These are phyloP conservation scores for Plenodomus tracheiphilus DNA, from an alignment of 2,329 filamentous ascomycete genomes.

Conservation along the genomic window DNA sequence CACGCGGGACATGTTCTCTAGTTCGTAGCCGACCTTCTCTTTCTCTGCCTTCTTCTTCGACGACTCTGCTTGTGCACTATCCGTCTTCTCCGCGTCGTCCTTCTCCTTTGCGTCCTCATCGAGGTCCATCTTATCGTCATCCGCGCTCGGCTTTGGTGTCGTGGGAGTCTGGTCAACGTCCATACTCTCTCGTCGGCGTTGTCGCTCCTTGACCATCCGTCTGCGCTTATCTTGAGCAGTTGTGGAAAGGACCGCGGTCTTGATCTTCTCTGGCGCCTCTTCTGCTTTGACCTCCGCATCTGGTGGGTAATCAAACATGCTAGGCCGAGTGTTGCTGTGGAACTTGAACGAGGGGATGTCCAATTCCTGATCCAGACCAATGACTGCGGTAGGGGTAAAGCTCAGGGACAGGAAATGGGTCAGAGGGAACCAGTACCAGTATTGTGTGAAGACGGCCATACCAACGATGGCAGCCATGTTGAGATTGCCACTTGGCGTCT, in stretches of 20 bases:
- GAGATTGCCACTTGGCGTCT: conserved; percentile 96
- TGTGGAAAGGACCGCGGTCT: conserved; percentile 93
- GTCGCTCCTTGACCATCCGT: conserved; percentile 90
- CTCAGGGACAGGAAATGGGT: conserved; percentile 95
- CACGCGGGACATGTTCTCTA: conserved; percentile 96
- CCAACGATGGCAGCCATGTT: conserved; percentile 99
- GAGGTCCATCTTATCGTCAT: conserved; percentile 83
- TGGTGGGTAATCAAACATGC: conserved; percentile 96
- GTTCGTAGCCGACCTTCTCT: conserved; percentile 94
- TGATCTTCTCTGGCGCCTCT: conserved; percentile 89
- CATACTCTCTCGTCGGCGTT: conserved; percentile 90
- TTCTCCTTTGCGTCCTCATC: conserved; percentile 52
- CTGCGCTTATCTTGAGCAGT: conserved; percentile 96
- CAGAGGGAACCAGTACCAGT: conserved; percentile 99
- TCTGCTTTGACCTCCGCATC: conserved; percentile 95
- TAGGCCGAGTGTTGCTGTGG: conserved; percentile 90
- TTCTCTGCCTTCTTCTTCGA: conserved; percentile 90
- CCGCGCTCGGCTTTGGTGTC: conserved; percentile 67
- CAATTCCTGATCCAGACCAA: conserved; percentile 89
- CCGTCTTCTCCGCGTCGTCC: conserved; percentile 54
- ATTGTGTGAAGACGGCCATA: conserved; percentile 97
- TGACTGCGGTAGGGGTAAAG: conserved; percentile 96
- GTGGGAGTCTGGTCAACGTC: conserved; percentile 82
- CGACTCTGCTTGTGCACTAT: conserved; percentile 56
- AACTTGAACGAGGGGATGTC: conserved; percentile 95